Conservation (phyloP, 371 early-diverging fungal species). For the Basidiobolus meristosporus region DNA sequence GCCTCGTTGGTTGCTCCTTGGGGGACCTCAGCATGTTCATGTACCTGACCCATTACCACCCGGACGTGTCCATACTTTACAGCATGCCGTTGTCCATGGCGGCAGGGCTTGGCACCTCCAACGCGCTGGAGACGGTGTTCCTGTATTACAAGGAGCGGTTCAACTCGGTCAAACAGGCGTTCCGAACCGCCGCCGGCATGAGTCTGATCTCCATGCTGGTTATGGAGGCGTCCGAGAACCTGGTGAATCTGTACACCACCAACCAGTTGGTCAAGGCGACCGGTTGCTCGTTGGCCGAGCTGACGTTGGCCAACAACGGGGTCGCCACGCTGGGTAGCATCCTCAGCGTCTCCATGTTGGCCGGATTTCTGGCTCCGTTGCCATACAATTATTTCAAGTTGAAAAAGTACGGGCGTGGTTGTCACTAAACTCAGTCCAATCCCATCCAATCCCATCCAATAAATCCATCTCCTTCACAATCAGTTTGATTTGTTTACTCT, state of each 20-base stretch:
- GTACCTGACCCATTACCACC: constrained; percentile 20
- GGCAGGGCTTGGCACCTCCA: constrained; percentile 22
- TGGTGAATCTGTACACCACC: constrained; percentile 15
- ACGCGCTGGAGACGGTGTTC: constrained; percentile 21
- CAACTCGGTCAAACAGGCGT: constrained; percentile 11
- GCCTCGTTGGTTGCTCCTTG: constrained; percentile 23
- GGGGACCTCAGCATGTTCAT: constrained; percentile 28
- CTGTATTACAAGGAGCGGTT: constrained; percentile 6
- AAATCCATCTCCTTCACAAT: no score
- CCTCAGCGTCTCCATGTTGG: constrained; percentile 14
- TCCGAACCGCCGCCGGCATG: constrained; percentile 32
- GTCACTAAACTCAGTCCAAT: constrained; percentile 5
- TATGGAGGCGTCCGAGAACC: constrained; percentile 29
- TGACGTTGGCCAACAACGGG: no score
- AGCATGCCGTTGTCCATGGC: constrained; percentile 23
- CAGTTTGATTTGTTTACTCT: no score
- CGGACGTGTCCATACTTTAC: constrained; percentile 13
- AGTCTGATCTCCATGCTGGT: constrained; percentile 30
- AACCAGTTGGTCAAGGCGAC: constrained; percentile 4
- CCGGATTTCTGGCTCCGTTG: constrained; percentile 24
- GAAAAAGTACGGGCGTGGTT: constrained; percentile 18
- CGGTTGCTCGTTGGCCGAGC: no score
- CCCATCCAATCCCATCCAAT: no score
- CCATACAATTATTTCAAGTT: constrained; percentile 32
- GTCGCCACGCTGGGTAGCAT: constrained; percentile 3